These are phyloP conservation scores for Tylopilus balloui DNA, from an alignment of 768 basidiomycete species.

Conservation along the genomic window DNA sequence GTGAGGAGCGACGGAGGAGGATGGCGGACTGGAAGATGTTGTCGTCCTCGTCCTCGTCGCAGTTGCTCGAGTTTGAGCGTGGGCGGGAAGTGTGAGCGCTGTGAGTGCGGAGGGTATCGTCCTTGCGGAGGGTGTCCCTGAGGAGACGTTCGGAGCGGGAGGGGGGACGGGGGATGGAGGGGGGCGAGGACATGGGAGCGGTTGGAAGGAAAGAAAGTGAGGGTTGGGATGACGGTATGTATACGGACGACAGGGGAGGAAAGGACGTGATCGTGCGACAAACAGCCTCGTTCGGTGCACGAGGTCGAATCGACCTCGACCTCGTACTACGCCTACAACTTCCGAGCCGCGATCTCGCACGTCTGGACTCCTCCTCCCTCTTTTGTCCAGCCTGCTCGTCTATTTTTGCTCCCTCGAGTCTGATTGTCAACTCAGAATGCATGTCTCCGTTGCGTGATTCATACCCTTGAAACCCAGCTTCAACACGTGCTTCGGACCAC, in stretches of 20 bases:
- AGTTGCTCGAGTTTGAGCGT: slow-evolving; percentile 23
- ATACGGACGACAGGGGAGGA: slow-evolving; percentile 25
- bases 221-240: slow-evolving; percentile 11
- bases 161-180: slow-evolving; percentile 33
- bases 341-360: background rate
- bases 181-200: slow-evolving; percentile 14
- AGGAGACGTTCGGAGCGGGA: slow-evolving; percentile 54
- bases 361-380: too few relatives aligned
- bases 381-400: background rate
- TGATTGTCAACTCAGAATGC: background rate
- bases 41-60: slow-evolving; percentile 24
- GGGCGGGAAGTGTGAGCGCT: slow-evolving; percentile 21
- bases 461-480: background rate
- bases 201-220: slow-evolving; percentile 5
- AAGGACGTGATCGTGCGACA: slow-evolving; percentile 27
- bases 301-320: slow-evolving; percentile 5
- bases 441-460: background rate
- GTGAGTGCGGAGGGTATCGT: slow-evolving; percentile 36
- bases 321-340: background rate
- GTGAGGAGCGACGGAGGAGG: slow-evolving; percentile 21
- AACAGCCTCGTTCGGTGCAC: slow-evolving; percentile 16
- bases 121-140: slow-evolving; percentile 52
- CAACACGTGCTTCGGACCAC: background rate
- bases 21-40: slow-evolving; percentile 29
- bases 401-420: background rate